Conservation (phyloP, 345 rosid species). For the Sisymbrium altissimum region DNA sequence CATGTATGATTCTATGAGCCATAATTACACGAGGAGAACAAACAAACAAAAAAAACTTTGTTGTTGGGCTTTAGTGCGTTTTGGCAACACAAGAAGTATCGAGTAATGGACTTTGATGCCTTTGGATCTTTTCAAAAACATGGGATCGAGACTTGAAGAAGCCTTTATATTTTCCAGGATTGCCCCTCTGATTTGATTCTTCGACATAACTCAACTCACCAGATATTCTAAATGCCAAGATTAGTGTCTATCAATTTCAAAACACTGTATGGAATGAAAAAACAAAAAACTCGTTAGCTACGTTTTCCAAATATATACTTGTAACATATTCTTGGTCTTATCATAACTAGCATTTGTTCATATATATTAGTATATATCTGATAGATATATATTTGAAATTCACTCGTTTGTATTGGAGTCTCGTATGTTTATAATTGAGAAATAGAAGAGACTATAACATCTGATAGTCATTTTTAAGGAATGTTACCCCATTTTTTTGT, state of each 20-base stretch:
- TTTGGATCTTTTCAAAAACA: conserved; percentile 26
- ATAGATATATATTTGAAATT: too few species aligned
- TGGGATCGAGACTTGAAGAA: not conserved
- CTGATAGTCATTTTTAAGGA: too few species aligned
- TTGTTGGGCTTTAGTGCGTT: conserved; percentile 16
- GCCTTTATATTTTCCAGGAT: not conserved
- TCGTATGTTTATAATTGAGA: too few species aligned
- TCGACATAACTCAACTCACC: not conserved
- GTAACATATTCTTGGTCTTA: not conserved
- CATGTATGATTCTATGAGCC: not conserved
- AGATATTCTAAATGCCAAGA: not conserved
- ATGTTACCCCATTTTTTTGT: too few species aligned
- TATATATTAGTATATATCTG: not conserved
- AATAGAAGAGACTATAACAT: too few species aligned
- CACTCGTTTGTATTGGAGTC: too few species aligned
- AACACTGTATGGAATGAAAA: not conserved
- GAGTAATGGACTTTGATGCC: conserved; percentile 16
- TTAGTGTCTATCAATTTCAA: conserved; percentile 10
- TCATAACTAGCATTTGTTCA: not conserved
- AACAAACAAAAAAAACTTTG: not conserved
- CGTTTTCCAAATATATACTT: not conserved
- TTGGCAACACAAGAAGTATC: not conserved
- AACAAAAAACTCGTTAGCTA: not conserved
- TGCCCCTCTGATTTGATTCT: conserved; percentile 17
- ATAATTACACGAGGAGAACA: not conserved